Evolutionary conservation across 2,329 filamentous ascomycete genomes (phyloP), one percentile per base, ranked within the genome.

Genomic region (Rosellinia necatrix): DNA sequence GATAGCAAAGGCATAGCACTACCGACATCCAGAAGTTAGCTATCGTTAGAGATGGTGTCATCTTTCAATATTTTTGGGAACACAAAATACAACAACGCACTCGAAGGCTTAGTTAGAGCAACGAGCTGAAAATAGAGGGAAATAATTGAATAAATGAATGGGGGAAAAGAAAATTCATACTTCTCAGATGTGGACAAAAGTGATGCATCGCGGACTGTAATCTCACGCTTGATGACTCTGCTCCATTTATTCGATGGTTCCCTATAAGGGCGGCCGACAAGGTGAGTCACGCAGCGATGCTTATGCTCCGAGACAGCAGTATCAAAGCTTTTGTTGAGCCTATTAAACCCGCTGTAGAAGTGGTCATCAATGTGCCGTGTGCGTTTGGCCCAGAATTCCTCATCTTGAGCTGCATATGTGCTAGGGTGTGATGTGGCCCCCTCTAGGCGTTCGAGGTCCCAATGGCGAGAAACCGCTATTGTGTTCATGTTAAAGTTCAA

Each of bases 321-420:
- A 2, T 69, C 63, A 9, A 72, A 60, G 2, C 66, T 61, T 61
- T 71, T 75, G 41, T 68, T 67, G 21, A 78, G 58, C 27, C 71
- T 69, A 22, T 70, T 66, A 3, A 66, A 66, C 34, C 76, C 76
- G 1, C 68, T 66, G 43, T 79, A 77, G 68, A 78, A 81, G 29
- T 64, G 59, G 3, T 59, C 62, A 42, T 74, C 62, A 42, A 74
- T 64, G 21, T 65, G 64, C 6, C 66, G 64, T n/a, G 67, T 65
- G 15, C 68, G 72, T 6, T 50, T 40, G 56, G 9, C 69, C 68
- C 22, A 64, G 57, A 21, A 65, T 13, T 62, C 50, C 5, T 58
- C 56, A 43, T 55, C 58, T 6, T 68, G 65, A 10, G 48, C 60
- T 21, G 56, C 48, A 50, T 49, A 46, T 19, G 6, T 4, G 32